These are phyloP conservation scores for Fusarium nurragi DNA, from an alignment of 2,329 filamentous ascomycete genomes.

Conservation along the genomic window DNA sequence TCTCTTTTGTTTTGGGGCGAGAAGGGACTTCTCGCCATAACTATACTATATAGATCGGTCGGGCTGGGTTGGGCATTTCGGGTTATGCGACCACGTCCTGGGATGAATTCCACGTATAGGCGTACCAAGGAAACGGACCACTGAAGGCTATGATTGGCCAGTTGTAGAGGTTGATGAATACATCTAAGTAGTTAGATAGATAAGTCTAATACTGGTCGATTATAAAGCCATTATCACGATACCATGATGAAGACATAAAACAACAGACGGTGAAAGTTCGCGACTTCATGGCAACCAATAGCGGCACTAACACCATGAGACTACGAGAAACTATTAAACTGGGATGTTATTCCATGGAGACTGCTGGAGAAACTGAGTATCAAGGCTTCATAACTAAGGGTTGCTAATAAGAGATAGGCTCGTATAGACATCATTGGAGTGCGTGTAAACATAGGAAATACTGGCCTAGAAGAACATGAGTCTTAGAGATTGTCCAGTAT, in stretches of 20 bases:
- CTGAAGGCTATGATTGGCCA: neutral
- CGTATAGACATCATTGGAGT: no score
- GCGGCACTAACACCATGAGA: no score
- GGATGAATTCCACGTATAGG: slow-evolving; percentile 40
- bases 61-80: slow-evolving; percentile 20
- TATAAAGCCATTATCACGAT: neutral
- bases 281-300: no score
- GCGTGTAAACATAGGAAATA: no score
- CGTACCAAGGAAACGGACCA: slow-evolving; percentile 19
- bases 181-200: neutral
- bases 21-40: slow-evolving; percentile 9
- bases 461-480: no score
- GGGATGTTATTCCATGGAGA: no score
- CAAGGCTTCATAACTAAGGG: no score
- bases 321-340: no score
- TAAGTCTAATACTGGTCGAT: slow-evolving; percentile 4
- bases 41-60: slow-evolving; percentile 37
- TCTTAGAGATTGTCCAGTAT: no score
- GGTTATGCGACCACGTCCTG: slow-evolving; percentile 34
- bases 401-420: no score
- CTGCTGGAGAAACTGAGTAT: no score
- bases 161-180: slow-evolving; percentile 3
- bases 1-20: slow-evolving; percentile 12
- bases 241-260: neutral
- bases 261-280: no score